A percentile compares a stretch with the other conserved stretches of the same genome.
Conservation (phyloP, 257 asterid species). For the Rubia yunnanensis region DNA sequence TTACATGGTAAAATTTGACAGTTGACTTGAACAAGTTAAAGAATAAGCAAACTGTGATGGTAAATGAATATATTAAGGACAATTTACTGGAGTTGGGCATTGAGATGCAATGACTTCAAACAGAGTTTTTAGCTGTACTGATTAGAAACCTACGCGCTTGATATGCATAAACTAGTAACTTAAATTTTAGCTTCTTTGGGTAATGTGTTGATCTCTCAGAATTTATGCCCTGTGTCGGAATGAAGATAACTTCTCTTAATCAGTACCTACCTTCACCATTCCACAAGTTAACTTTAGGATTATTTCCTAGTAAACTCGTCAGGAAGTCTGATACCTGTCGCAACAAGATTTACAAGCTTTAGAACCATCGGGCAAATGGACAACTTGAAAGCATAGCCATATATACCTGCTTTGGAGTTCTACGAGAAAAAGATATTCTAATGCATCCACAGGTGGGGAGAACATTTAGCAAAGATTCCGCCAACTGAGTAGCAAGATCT, state of each 20-base stretch:
- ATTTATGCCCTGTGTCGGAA: neutral
- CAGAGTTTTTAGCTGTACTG: neutral
- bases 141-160: neutral
- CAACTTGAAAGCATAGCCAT: constrained; percentile 17
- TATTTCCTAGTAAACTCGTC: constrained; percentile 37
- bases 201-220: neutral
- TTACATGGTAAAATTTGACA: neutral
- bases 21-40: neutral
- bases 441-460: constrained; percentile 78
- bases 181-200: neutral
- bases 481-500: constrained; percentile 65
- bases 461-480: constrained; percentile 41
- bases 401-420: constrained; percentile 68
- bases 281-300: constrained; percentile 74
- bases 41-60: neutral
- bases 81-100: neutral
- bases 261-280: constrained; percentile 81
- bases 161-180: constrained; percentile 1
- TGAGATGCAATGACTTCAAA: neutral
- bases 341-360: constrained; percentile 19
- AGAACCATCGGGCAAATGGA: constrained; percentile 14
- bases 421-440: constrained; percentile 78
- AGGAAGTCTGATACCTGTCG: constrained; percentile 59
- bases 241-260: constrained; percentile 5
- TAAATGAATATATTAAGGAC: neutral